A percentile compares a stretch with the other conserved stretches of the same genome.
Conservation (phyloP, 192 early-diverging fungal genomes). For the Gonapodya sp. region DNA sequence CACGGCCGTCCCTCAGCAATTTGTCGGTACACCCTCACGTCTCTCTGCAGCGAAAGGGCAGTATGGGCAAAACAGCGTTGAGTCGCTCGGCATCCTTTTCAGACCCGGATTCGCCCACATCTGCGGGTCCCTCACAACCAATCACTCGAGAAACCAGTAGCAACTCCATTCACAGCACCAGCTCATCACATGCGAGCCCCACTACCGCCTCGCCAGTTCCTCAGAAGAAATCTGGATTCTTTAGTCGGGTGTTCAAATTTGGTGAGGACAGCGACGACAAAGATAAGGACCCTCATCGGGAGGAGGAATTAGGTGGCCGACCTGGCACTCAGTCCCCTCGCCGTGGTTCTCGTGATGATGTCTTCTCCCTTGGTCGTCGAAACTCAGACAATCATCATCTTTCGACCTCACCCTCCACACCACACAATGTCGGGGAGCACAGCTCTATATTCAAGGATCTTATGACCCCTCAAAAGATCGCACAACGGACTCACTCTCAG, state of each 20-base stretch:
- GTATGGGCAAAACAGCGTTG: not conserved
- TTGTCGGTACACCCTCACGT: not conserved
- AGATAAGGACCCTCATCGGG: no score
- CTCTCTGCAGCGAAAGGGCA: not conserved
- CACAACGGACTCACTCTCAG: not conserved
- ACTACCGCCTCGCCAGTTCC: not conserved
- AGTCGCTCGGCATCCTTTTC: not conserved
- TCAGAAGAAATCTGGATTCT: not conserved
- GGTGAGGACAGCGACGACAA: not conserved
- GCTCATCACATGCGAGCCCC: not conserved
- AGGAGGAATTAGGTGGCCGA: not conserved
- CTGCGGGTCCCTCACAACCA: not conserved
- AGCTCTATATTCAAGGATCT: not conserved
- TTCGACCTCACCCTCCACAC: not conserved
- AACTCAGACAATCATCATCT: not conserved
- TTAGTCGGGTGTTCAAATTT: not conserved
- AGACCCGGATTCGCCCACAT: not conserved
- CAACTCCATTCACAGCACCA: not conserved
- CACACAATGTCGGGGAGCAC: not conserved
- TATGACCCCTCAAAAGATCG: not conserved
- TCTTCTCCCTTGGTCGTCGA: not conserved
- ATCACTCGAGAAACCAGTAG: not conserved
- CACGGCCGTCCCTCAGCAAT: not conserved
- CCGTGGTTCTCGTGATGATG: not conserved
- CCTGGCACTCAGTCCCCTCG: not conserved